Percentiles rank a stretch among this genome's conserved stretches.
Evolutionary conservation across 331 rosid species (phyloP).

Genomic region (Arachis monticola): DNA sequence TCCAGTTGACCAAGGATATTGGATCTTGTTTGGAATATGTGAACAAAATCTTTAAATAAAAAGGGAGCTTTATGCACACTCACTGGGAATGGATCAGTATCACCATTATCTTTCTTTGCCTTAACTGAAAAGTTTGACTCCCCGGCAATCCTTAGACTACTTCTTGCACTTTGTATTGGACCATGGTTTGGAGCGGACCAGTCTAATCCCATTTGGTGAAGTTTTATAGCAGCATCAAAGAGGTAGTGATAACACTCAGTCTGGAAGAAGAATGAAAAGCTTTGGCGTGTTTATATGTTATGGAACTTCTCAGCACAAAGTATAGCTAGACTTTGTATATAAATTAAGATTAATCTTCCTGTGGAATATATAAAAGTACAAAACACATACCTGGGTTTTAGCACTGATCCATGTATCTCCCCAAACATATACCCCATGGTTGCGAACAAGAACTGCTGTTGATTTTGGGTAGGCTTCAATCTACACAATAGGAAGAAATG

Average conservation of each 20-base stretch:
- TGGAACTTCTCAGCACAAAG: constrained; percentile 21
- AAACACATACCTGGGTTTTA: constrained; percentile 81
- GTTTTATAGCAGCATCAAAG: constrained; percentile 93
- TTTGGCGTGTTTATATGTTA: constrained; percentile 1
- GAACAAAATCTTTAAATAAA: constrained; percentile 29
- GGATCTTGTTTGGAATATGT: constrained; percentile 31
- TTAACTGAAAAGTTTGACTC: constrained; percentile 55
- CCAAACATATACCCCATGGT: constrained; percentile 94
- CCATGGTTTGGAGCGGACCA: constrained; percentile 83
- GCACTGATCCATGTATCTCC: constrained; percentile 98
- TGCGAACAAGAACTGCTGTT: constrained; percentile 98
- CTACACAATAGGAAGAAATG: constrained; percentile 47
- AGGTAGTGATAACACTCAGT: constrained; percentile 92
- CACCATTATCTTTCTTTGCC: constrained; percentile 59
- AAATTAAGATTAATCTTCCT: constrained; percentile 12
- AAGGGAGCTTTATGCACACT: constrained; percentile 45
- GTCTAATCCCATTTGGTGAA: constrained; percentile 86
- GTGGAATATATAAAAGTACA: constrained; percentile 15
- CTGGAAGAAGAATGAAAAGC: constrained; percentile 50
- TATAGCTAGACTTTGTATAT: constrained; percentile 14
- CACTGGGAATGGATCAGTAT: constrained; percentile 53
- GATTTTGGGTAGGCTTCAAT: constrained; percentile 93
- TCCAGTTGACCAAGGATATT: constrained; percentile 18
- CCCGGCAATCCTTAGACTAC: constrained; percentile 47
- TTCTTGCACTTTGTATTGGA: constrained; percentile 59